These are phyloP conservation scores for Diaporthe citrichinensis DNA, from an alignment of 2,329 filamentous ascomycete species.

Conservation along the genomic window DNA sequence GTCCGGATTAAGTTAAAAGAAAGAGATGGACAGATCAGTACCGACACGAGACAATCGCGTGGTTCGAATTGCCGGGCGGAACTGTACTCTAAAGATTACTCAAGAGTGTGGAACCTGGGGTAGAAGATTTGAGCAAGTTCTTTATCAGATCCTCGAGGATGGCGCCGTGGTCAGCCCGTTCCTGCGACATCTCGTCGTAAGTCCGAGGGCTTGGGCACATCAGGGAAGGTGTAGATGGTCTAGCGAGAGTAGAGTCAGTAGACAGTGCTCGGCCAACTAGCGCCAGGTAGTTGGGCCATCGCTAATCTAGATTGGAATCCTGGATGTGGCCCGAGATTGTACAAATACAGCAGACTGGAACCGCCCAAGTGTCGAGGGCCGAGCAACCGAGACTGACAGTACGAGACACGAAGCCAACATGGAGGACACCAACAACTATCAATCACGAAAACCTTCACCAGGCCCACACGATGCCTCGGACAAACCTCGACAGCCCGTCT, in stretches of 20 bases:
- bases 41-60: neutral
- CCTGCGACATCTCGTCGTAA: neutral
- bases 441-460: neutral
- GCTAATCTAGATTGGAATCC: neutral
- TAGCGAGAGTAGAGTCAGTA: neutral
- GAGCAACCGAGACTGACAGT: neutral
- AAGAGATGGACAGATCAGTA: neutral
- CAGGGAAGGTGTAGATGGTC: neutral
- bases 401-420: neutral
- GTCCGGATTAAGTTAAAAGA: neutral
- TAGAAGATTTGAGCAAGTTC: neutral
- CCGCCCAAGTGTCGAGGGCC: neutral
- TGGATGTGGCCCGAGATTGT: conserved; percentile 4
- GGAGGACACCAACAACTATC: conserved; percentile 7
- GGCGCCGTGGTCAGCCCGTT: neutral
- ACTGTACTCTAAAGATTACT: neutral
- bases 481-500: conserved; percentile 30
- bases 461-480: neutral
- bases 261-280: neutral
- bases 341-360: conserved; percentile 4
- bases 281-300: neutral
- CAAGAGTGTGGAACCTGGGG: neutral
- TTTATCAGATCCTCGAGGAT: neutral
- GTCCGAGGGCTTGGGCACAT: neutral
- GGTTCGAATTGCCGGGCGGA: neutral